phyloP scores from a whole-genome alignment of 352 stramenopile species.

The Globisporangium perplexum region DNA sequence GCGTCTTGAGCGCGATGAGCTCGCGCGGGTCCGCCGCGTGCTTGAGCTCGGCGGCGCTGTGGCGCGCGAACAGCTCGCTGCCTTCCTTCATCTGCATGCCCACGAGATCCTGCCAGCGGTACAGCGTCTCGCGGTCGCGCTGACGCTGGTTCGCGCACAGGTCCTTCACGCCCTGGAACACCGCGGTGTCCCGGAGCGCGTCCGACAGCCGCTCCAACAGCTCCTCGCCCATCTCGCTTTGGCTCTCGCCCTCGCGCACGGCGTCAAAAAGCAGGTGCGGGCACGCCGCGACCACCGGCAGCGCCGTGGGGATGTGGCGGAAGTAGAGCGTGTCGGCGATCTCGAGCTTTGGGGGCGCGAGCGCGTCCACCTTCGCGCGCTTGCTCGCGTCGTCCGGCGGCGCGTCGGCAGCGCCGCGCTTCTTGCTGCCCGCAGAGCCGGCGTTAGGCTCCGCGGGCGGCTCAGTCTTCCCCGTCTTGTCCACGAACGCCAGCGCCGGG shows the following conservation, averaged over 20 bases:
- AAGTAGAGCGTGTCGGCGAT: conserved; percentile 27
- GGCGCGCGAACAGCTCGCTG: conserved; percentile 54
- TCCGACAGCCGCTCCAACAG: conserved; percentile 56
- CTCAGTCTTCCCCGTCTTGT: conserved; percentile 38
- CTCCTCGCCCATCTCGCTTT: conserved; percentile 29
- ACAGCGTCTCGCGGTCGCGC: conserved; percentile 63
- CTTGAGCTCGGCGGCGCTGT: conserved; percentile 43
- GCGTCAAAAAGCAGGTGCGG: conserved; percentile 66
- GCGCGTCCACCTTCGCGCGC: conserved; percentile 1
- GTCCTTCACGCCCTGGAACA: conserved; percentile 65
- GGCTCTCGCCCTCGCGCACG: conserved; percentile 20
- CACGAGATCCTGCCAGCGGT: conserved; percentile 76
- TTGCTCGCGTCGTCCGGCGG: conserved; percentile 4
- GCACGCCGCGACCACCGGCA: conserved; percentile 49
- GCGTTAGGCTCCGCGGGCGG: not conserved
- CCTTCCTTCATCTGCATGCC: conserved; percentile 83
- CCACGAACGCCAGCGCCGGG: conserved; percentile 53
- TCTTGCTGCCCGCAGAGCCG: not conserved
- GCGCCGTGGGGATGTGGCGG: conserved; percentile 38
- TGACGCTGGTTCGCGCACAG: conserved; percentile 51
- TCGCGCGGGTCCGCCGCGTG: conserved; percentile 33
- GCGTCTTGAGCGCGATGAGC: conserved; percentile 51
- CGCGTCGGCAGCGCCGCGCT: not conserved
- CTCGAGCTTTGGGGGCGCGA: not conserved
- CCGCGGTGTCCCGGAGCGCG: conserved; percentile 49